These are phyloP conservation scores for Aegilops longissima DNA, from an alignment of 176 grass and related monocot species.

Conservation along the genomic window DNA sequence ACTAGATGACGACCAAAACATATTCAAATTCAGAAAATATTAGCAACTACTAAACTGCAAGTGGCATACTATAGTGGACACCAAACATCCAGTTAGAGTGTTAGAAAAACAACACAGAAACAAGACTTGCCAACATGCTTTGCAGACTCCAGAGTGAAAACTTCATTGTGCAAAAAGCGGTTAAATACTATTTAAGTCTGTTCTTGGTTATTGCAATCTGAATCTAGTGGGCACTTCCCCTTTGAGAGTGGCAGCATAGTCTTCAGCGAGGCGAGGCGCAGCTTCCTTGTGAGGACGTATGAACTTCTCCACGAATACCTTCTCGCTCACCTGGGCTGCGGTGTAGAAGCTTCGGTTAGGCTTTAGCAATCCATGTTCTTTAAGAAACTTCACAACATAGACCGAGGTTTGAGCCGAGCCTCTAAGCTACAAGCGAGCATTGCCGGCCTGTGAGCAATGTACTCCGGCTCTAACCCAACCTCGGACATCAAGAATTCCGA, in stretches of 20 bases:
- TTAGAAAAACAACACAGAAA: conserved; percentile 18
- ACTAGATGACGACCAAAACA: background rate
- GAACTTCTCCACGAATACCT: conserved; percentile 33
- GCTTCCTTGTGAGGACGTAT: conserved; percentile 37
- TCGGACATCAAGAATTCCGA: conserved; percentile 42
- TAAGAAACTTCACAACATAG: conserved; percentile 49
- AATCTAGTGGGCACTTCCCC: conserved; percentile 16
- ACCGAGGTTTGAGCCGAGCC: conserved; percentile 44
- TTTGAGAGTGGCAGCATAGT: conserved; percentile 34
- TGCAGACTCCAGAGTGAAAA: background rate
- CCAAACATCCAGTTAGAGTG: background rate
- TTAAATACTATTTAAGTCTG: background rate
- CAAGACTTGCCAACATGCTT: conserved; percentile 7
- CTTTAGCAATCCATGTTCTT: conserved; percentile 37
- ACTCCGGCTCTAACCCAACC: conserved; percentile 31
- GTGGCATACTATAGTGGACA: background rate
- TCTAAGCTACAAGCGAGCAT: conserved; percentile 57
- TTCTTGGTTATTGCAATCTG: conserved; percentile 4
- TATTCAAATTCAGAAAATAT: background rate
- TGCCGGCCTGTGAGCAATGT: conserved; percentile 43
- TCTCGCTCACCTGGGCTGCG: background rate
- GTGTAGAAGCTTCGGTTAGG: conserved; percentile 31
- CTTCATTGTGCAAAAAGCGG: background rate
- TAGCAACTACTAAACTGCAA: conserved; percentile 10
- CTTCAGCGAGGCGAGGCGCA: conserved; percentile 32